Evolutionary conservation across 2,329 filamentous ascomycete species (phyloP), one percentile per base, ranked within the genome.

Genomic region (Phaeosphaeriaceae sp.): DNA sequence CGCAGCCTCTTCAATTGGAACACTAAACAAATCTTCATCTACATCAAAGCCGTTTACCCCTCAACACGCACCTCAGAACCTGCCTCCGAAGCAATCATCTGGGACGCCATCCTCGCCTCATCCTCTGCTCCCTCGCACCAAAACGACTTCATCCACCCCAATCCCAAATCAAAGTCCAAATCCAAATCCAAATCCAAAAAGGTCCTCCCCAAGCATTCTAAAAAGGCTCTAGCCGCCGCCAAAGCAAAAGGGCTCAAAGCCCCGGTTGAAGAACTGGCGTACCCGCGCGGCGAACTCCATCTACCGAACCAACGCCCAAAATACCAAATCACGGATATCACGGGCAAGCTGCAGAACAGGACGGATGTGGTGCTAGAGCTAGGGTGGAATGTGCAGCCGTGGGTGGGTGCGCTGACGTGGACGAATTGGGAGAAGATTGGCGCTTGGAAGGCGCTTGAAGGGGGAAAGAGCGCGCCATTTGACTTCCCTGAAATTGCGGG

Each of bases 1-100:
- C 88, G 86, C 52, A 88, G 88, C 35, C 89, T 99, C 64, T 97
- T 97, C 83, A 96, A 90, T 70, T 99, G 93, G 94, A 99, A 99
- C 81, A 99, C 95, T 16, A 99, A 99, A 76, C 90, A 97, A 77
- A 79, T 99, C 67, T 99, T 97, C 77, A 87, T 97, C 73, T 99
- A 96, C 79, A 87, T 99, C 50, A 93, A 91, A 46, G 93, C 93
- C 46, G 87, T 81, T 47, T 88, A 87, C 70, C 79, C 80, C 30
- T 77, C 79, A 30, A 75, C 76, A 39, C 73, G 74, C 39, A 48
- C 73, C 50, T 56, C 54, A 32, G 66, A 76, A 56, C 76, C 78
- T 9, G 56, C 71, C 41, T 79, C 77, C 29, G 77, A 92, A 76
- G 89, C 90, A 63, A 88, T 97, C 56, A 93, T 99, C 77, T 97